These are phyloP conservation scores for Ocimum tenuiflorum DNA, from an alignment of 257 asterid species.

Conservation along the genomic window DNA sequence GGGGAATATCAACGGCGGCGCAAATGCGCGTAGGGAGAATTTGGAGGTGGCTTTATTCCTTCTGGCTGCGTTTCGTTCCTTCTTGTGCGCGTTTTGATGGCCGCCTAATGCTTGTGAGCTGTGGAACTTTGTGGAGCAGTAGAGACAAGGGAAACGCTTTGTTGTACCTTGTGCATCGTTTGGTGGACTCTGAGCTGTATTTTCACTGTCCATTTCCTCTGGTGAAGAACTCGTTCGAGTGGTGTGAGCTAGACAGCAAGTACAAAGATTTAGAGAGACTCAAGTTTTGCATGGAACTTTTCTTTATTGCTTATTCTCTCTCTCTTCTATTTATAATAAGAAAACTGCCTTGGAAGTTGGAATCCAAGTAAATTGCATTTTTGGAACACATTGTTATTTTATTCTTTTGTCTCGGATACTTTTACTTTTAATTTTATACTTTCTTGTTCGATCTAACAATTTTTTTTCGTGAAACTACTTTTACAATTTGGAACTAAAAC, in stretches of 20 bases:
- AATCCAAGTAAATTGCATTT: no score
- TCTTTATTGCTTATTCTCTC: background rate
- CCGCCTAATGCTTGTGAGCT: slow-evolving; percentile 96
- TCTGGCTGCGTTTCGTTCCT: slow-evolving; percentile 72
- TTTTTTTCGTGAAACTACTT: no score
- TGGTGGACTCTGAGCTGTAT: slow-evolving; percentile 19
- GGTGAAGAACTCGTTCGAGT: background rate
- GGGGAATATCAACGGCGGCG: slow-evolving; percentile 35
- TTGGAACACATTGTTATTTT: no score
- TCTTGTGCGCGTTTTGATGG: slow-evolving; percentile 95
- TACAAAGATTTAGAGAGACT: slow-evolving; percentile 4
- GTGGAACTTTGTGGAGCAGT: slow-evolving; percentile 76
- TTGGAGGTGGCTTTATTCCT: slow-evolving; percentile 37
- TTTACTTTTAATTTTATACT: no score
- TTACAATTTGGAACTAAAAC: no score
- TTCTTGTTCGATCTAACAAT: no score
- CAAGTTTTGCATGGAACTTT: background rate
- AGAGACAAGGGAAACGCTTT: slow-evolving; percentile 66
- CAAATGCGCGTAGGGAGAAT: background rate
- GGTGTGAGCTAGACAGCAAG: background rate
- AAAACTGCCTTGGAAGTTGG: no score
- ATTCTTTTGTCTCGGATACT: no score
- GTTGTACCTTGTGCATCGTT: slow-evolving; percentile 33
- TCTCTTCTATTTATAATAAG: no score
- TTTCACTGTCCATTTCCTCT: slow-evolving; percentile 36